Evolutionary conservation across 2,329 filamentous ascomycete species (phyloP).

Genomic region (Alternaria sp.): DNA sequence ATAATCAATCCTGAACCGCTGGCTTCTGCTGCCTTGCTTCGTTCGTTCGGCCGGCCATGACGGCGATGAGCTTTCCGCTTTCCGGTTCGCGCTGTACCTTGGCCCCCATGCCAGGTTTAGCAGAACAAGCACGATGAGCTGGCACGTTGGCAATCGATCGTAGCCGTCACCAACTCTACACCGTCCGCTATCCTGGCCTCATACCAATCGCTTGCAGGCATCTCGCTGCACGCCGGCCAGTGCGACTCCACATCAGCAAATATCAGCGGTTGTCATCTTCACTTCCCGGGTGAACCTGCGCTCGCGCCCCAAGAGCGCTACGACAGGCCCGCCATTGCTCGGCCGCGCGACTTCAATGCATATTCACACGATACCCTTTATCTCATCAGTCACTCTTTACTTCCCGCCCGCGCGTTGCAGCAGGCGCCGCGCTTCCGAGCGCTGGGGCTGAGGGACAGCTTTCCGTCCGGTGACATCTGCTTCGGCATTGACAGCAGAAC

Average conservation of each 20-base stretch:
- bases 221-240: conserved; percentile 16
- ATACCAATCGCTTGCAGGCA: conserved; percentile 25
- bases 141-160: conserved; percentile 18
- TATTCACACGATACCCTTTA: conserved; percentile 11
- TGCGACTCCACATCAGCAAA: conserved; percentile 21
- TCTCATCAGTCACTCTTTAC: conserved; percentile 20
- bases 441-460: conserved; percentile 27
- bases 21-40: conserved; percentile 16
- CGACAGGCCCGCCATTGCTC: conserved; percentile 14
- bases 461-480: conserved; percentile 29
- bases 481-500: conserved; percentile 23
- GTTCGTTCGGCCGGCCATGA: conserved; percentile 15
- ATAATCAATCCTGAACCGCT: conserved; percentile 1
- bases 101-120: conserved; percentile 29
- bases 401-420: conserved; percentile 19
- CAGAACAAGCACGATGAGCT: conserved; percentile 26
- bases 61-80: conserved; percentile 14
- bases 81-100: conserved; percentile 24
- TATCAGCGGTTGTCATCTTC: conserved; percentile 14
- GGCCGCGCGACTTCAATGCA: conserved; percentile 19
- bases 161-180: conserved; percentile 19
- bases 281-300: conserved; percentile 8
- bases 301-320: conserved; percentile 11
- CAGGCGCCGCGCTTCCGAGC: conserved; percentile 27
- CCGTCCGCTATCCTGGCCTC: conserved; percentile 8